These are phyloP conservation scores for Aspergillus ibericus DNA, from an alignment of 2,329 filamentous ascomycete species.

Conservation along the genomic window DNA sequence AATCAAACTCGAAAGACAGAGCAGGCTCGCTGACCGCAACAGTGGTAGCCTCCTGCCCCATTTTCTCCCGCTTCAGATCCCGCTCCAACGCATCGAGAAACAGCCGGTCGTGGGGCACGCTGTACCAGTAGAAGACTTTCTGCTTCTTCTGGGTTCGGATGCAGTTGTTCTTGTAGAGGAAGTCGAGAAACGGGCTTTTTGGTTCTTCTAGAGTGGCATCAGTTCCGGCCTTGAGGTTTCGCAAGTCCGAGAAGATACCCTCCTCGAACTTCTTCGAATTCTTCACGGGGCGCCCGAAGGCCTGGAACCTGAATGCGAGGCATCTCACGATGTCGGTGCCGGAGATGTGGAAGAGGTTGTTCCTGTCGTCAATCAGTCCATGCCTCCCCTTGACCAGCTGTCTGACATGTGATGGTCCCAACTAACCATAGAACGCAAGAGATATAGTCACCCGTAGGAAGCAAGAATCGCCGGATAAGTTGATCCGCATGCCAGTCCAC, in stretches of 20 bases:
- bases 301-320: constrained; percentile 96
- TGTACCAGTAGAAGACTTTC: constrained; percentile 99
- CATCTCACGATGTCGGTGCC: constrained; percentile 98
- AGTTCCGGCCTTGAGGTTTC: constrained; percentile 96
- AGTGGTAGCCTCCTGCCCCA: constrained; percentile 96
- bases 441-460: constrained; percentile 97
- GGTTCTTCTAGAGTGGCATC: constrained; percentile 98
- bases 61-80: constrained; percentile 98
- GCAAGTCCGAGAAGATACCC: constrained; percentile 97
- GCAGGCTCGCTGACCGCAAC: constrained; percentile 96
- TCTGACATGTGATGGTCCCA: constrained; percentile 5
- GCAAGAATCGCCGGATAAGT: constrained; percentile 90
- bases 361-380: constrained; percentile 55
- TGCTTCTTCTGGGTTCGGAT: constrained; percentile 99
- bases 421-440: constrained; percentile 90
- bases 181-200: constrained; percentile 97
- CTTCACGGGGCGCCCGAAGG: constrained; percentile 96
- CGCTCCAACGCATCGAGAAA: constrained; percentile 97
- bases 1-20: constrained; percentile 98
- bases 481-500: constrained; percentile 97
- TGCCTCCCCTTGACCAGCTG: constrained; percentile 11
- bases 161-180: constrained; percentile 99
- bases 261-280: constrained; percentile 99
- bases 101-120: constrained; percentile 93
- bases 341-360: constrained; percentile 98